Conservation (phyloP, 768 basidiomycete species). For the Agrocybe praecox region DNA sequence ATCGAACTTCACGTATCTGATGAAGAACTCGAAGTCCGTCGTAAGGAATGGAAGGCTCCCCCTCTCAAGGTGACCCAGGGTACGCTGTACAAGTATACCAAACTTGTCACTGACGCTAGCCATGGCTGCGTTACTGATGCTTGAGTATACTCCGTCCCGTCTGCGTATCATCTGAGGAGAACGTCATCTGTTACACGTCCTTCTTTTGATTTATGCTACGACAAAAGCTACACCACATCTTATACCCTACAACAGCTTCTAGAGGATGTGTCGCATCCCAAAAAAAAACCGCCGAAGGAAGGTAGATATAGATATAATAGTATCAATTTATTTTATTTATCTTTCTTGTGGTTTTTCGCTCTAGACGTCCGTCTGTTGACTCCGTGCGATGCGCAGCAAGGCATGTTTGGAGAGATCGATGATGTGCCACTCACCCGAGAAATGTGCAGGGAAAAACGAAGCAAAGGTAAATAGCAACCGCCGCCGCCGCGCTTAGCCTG, state of each 20-base stretch:
- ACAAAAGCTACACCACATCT: too few relatives aligned
- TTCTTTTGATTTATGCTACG: too few relatives aligned
- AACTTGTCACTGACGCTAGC: slow-evolving; percentile 88
- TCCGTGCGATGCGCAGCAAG: too few relatives aligned
- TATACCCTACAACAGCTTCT: too few relatives aligned
- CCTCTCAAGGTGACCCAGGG: slow-evolving; percentile 84
- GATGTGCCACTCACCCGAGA: too few relatives aligned
- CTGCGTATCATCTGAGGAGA: too few relatives aligned
- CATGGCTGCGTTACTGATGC: slow-evolving; percentile 92
- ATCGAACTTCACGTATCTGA: slow-evolving; percentile 77
- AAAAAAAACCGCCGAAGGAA: neutral
- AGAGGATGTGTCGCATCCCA: too few relatives aligned
- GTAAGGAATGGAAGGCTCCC: slow-evolving; percentile 77
- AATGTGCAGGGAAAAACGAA: too few relatives aligned
- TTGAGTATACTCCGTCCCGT: slow-evolving; percentile 31
- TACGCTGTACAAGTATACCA: slow-evolving; percentile 87
- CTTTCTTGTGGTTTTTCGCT: neutral
- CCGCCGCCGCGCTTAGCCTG: too few relatives aligned
- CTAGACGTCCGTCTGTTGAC: too few relatives aligned
- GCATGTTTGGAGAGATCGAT: too few relatives aligned
- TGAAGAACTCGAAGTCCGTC: slow-evolving; percentile 77
- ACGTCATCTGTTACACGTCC: neutral
- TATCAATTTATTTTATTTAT: neutral
- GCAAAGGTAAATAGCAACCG: too few relatives aligned
- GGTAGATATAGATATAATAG: neutral